phyloP scores from a whole-genome alignment of 805 yeast species.

The Candida michaelii region DNA sequence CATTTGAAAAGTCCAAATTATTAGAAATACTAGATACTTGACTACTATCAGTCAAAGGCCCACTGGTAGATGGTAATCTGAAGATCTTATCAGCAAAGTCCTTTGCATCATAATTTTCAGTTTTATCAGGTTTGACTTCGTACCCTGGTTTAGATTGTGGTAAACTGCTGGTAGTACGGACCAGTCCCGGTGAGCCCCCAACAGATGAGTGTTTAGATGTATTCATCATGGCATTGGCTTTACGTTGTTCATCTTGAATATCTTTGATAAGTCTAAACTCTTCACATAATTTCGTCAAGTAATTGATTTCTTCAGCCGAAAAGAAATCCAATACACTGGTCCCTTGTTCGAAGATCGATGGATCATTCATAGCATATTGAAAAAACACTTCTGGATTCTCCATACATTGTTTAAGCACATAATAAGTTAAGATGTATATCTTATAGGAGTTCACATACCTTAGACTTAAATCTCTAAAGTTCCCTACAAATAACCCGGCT shows the following conservation, averaged over 20 bases:
- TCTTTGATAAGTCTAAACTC: slow-evolving; percentile 39
- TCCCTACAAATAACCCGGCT: slow-evolving; percentile 44
- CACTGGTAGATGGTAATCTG: background rate
- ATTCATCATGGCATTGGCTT: slow-evolving; percentile 6
- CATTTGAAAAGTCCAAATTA: background rate
- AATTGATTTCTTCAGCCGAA: slow-evolving; percentile 33
- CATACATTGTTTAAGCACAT: slow-evolving; percentile 42
- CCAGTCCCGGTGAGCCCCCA: slow-evolving; percentile 4
- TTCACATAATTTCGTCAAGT: slow-evolving; percentile 36
- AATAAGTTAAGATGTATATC: slow-evolving; percentile 40
- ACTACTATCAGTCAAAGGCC: background rate
- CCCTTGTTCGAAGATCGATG: slow-evolving; percentile 32
- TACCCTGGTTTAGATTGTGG: slow-evolving; percentile 7
- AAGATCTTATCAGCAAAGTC: slow-evolving; percentile 2
- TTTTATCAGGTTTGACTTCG: slow-evolving; percentile 1
- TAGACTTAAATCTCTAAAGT: slow-evolving; percentile 36
- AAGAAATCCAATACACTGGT: slow-evolving; percentile 41
- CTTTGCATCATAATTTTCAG: background rate
- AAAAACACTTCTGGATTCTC: slow-evolving; percentile 38
- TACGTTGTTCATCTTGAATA: slow-evolving; percentile 19
- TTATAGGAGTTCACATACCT: slow-evolving; percentile 41
- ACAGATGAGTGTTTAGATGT: slow-evolving; percentile 3
- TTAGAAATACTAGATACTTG: slow-evolving; percentile 1
- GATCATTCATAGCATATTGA: slow-evolving; percentile 27
- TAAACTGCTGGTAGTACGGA: slow-evolving; percentile 1